Conservation (phyloP, 257 asterid genomes). For the Nicotiana tabacum region DNA sequence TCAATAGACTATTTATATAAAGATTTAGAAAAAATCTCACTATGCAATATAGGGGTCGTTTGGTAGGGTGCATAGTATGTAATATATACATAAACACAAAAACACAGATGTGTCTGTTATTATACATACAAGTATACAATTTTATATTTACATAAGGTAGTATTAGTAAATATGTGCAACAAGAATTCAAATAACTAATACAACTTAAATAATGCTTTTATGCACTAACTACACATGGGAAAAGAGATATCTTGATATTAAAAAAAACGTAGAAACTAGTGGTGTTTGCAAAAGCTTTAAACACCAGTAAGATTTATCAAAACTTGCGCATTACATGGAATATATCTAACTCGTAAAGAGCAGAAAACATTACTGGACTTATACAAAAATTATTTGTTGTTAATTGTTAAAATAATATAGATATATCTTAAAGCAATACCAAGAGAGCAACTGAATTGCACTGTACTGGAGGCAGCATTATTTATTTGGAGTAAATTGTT, state of each 20-base stretch:
- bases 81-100: constrained; percentile 54
- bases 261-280: background rate
- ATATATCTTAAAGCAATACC: background rate
- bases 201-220: background rate
- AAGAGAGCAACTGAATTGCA: background rate
- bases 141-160: constrained; percentile 19
- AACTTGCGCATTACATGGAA: background rate
- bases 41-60: no score
- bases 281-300: background rate
- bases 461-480: background rate
- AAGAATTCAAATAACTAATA: background rate
- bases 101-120: constrained; percentile 34
- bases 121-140: constrained; percentile 21
- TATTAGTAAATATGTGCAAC: constrained; percentile 1
- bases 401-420: background rate
- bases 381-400: background rate
- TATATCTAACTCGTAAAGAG: background rate
- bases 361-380: background rate
- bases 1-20: no score
- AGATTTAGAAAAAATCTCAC: no score
- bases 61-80: no score
- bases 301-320: background rate
- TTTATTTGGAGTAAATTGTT: background rate
- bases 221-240: background rate
- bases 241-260: background rate